These are phyloP conservation scores for Melastoma candidum DNA, from an alignment of 441 rosid genomes.

Conservation along the genomic window DNA sequence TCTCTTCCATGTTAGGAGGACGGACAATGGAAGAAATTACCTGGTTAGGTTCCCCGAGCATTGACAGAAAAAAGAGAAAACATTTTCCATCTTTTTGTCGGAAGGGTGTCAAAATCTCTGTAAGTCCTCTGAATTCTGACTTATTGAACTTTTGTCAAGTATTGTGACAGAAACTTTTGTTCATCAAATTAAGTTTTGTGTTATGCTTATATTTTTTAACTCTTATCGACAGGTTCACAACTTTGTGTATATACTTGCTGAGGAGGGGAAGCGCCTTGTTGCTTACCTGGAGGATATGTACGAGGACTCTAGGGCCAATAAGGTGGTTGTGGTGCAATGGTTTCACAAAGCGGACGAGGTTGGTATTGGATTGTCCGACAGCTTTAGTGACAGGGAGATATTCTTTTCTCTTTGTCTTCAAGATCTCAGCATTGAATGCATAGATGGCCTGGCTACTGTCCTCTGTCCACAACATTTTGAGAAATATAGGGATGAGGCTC, in stretches of 20 bases:
- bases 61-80: conserved; percentile 43
- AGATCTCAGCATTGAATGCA: conserved; percentile 81
- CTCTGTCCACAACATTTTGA: conserved; percentile 61
- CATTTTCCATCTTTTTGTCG: conserved; percentile 53
- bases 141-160: background rate
- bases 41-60: conserved; percentile 67
- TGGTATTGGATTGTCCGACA: conserved; percentile 51
- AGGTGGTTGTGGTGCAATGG: conserved; percentile 81
- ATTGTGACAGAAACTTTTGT: conserved; percentile 10
- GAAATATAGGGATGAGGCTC: conserved; percentile 30
- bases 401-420: conserved; percentile 75
- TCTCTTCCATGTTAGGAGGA: conserved; percentile 16
- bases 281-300: conserved; percentile 77
- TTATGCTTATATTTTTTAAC: background rate
- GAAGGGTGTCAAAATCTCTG: conserved; percentile 58
- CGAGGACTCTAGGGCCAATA: conserved; percentile 58
- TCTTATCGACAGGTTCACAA: conserved; percentile 35
- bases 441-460: conserved; percentile 78
- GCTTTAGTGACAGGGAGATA: conserved; percentile 67
- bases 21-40: conserved; percentile 21
- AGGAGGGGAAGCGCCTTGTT: conserved; percentile 55
- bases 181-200: background rate
- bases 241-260: conserved; percentile 69
- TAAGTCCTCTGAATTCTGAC: conserved; percentile 23
- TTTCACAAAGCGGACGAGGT: conserved; percentile 92